phyloP scores from a whole-genome alignment of 1,284 basidiomycete genomes.

The Fomitopsis palustris region DNA sequence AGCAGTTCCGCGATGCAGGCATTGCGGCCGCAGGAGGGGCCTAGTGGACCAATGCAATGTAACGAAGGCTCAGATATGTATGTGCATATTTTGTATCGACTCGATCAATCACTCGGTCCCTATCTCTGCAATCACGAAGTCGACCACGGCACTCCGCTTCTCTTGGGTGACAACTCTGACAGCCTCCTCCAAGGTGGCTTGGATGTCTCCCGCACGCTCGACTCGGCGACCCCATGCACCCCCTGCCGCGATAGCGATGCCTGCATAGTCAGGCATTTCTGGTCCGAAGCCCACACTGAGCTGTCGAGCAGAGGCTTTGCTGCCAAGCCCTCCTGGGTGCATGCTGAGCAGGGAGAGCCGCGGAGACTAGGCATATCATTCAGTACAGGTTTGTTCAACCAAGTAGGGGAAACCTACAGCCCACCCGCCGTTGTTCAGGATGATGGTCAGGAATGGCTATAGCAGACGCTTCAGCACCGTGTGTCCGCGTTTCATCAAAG shows the following conservation, averaged over 20 bases:
- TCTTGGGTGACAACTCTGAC: slow-evolving; percentile 55
- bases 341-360: slow-evolving; percentile 61
- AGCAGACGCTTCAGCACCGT: neutral
- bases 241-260: slow-evolving; percentile 61
- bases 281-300: slow-evolving; percentile 67
- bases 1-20: slow-evolving; percentile 40
- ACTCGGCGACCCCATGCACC: slow-evolving; percentile 61
- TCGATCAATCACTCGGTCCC: slow-evolving; percentile 12
- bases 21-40: slow-evolving; percentile 13
- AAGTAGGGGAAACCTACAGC: slow-evolving; percentile 35
- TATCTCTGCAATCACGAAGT: slow-evolving; percentile 42
- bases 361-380: slow-evolving; percentile 42
- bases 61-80: neutral
- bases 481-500: neutral
- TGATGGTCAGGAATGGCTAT: slow-evolving; percentile 67
- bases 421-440: slow-evolving; percentile 74
- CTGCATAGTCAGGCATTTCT: slow-evolving; percentile 55
- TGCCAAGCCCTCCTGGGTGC: slow-evolving; percentile 56
- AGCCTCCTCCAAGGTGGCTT: slow-evolving; percentile 43
- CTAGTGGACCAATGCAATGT: neutral
- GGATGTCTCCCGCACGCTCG: slow-evolving; percentile 34
- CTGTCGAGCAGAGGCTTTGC: slow-evolving; percentile 39
- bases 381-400: neutral
- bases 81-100: neutral
- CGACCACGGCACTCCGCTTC: slow-evolving; percentile 59